These are phyloP conservation scores for Sporothrix luriei DNA, from an alignment of 2,329 filamentous ascomycete species.

Conservation along the genomic window DNA sequence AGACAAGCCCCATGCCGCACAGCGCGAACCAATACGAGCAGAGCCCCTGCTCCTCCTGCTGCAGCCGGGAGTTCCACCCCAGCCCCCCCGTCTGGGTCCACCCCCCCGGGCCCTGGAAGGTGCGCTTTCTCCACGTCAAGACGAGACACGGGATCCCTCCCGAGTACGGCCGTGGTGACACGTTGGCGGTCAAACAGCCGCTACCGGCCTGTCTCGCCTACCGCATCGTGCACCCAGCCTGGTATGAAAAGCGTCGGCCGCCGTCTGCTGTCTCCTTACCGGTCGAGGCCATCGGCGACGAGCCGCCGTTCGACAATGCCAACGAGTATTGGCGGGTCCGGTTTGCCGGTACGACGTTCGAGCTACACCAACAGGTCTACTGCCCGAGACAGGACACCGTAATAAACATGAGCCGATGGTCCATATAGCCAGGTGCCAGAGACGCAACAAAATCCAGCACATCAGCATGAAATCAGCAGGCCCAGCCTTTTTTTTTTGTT, in stretches of 20 bases:
- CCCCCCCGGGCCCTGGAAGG: neutral
- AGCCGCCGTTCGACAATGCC: neutral
- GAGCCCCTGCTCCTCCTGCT: no score
- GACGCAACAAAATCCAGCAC: neutral
- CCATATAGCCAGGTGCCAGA: neutral
- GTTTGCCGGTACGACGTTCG: neutral
- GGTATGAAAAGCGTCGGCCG: neutral
- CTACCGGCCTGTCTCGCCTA: neutral
- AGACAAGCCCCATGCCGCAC: neutral
- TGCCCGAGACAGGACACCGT: neutral
- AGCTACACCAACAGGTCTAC: neutral
- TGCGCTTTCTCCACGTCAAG: neutral
- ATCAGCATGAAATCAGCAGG: neutral
- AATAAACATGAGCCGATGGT: neutral
- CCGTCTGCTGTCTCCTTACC: neutral
- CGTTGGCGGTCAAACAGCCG: neutral
- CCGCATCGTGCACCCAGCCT: constrained; percentile 1
- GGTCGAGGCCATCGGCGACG: neutral
- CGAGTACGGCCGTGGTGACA: neutral
- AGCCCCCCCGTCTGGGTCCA: neutral
- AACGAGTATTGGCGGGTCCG: neutral
- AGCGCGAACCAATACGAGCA: neutral
- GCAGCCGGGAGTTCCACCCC: no score
- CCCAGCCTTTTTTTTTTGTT: neutral
- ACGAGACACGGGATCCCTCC: neutral